phyloP scores from a whole-genome alignment of 78 protist species.

The Dictyostelium firmibasis region DNA sequence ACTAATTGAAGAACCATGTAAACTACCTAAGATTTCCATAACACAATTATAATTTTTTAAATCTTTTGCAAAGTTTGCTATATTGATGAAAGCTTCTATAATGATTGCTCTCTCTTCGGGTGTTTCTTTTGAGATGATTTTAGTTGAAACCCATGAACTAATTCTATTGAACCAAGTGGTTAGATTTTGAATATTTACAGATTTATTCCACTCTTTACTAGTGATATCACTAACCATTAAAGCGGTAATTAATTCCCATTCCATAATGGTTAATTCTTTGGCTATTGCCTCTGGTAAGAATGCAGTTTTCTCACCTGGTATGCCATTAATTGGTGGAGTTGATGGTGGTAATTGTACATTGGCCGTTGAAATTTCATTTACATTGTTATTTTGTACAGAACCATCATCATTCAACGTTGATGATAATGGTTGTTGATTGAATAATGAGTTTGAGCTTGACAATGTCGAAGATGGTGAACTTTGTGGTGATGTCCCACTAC shows the following conservation, averaged over 20 bases:
- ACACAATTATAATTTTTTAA: slow-evolving; percentile 78
- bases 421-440: not conserved
- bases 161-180: slow-evolving; percentile 67
- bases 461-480: not conserved
- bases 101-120: slow-evolving; percentile 78
- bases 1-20: slow-evolving; percentile 67
- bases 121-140: slow-evolving; percentile 80
- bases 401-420: not conserved
- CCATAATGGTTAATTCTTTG: slow-evolving; percentile 66
- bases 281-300: slow-evolving; percentile 66
- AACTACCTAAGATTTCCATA: slow-evolving; percentile 78
- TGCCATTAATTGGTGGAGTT: not conserved
- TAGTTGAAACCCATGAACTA: slow-evolving; percentile 77
- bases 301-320: slow-evolving; percentile 38
- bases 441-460: not conserved
- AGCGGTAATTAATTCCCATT: slow-evolving; percentile 62
- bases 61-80: slow-evolving; percentile 70
- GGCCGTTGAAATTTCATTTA: not conserved
- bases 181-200: slow-evolving; percentile 55
- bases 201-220: slow-evolving; percentile 33
- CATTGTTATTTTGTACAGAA: not conserved
- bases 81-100: slow-evolving; percentile 69
- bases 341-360: slow-evolving; percentile 1
- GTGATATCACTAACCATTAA: slow-evolving; percentile 33
- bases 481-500: not conserved